Evolutionary conservation across 78 protist species (phyloP).

Genomic region (Anaeramoeba flamelloides): DNA sequence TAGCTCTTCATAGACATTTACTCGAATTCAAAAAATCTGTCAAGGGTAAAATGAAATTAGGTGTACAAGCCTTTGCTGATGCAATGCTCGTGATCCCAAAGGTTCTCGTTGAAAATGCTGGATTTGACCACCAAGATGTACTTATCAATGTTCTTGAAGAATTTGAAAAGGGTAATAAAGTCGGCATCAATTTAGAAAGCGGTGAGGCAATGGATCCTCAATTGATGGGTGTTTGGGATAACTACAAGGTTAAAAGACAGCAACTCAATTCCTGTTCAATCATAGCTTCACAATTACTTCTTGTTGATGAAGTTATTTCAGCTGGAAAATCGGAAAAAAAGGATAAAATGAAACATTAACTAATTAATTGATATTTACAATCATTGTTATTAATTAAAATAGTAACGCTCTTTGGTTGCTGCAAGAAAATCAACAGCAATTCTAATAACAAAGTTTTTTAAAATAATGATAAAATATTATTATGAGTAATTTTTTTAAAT

Average conservation of each 20-base stretch:
- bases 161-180: constrained; percentile 35
- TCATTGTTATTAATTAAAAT: no score
- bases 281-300: constrained; percentile 77
- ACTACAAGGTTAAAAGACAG: constrained; percentile 82
- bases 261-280: constrained; percentile 50
- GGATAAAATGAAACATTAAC: no score
- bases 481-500: no score
- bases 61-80: constrained; percentile 82
- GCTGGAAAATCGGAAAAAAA: constrained; percentile 92
- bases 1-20: constrained; percentile 47
- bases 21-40: constrained; percentile 19
- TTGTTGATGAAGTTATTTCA: constrained; percentile 92
- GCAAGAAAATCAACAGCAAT: no score
- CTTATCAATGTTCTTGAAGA: constrained; percentile 51
- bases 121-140: constrained; percentile 74
- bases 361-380: no score
- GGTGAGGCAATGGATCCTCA: constrained; percentile 80
- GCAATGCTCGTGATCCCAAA: constrained; percentile 84
- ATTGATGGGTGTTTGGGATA: constrained; percentile 81
- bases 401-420: no score
- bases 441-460: no score
- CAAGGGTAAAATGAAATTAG: not conserved
- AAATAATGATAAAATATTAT: no score
- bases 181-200: constrained; percentile 74
- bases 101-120: constrained; percentile 81